Percentiles rank a stretch among this genome's conserved stretches.
Conservation (phyloP, 2,329 filamentous ascomycete species). For the Colletotrichum sidae region DNA sequence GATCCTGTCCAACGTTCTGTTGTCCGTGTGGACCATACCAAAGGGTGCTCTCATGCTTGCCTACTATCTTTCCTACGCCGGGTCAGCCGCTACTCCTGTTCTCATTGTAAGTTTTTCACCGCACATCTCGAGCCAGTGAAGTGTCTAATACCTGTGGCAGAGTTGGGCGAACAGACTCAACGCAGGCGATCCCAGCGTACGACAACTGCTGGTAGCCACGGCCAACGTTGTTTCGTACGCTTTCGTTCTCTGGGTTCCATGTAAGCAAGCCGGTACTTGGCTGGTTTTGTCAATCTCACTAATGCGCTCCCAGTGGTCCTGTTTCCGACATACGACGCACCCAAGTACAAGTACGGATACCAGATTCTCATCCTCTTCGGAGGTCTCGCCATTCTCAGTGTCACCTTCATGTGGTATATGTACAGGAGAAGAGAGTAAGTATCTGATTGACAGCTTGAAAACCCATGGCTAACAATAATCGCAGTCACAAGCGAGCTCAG, state of each 20-base stretch:
- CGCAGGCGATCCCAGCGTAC: slow-evolving; percentile 17
- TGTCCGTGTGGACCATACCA: slow-evolving; percentile 41
- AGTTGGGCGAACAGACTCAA: slow-evolving; percentile 27
- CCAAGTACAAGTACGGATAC: slow-evolving; percentile 49
- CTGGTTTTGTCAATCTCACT: not conserved
- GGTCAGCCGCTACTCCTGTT: slow-evolving; percentile 40
- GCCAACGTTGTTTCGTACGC: slow-evolving; percentile 28
- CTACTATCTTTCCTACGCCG: slow-evolving; percentile 40
- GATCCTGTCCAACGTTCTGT: slow-evolving; percentile 40
- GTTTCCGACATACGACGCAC: slow-evolving; percentile 49
- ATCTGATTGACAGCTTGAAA: accelerated
- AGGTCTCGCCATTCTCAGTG: slow-evolving; percentile 41
- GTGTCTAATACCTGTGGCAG: not conserved
- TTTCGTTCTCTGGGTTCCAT: slow-evolving; percentile 26
- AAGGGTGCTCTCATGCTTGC: slow-evolving; percentile 38
- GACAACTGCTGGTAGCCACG: slow-evolving; percentile 17
- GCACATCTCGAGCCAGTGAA: not conserved
- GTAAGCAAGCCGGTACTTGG: not conserved
- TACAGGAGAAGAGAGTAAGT: slow-evolving; percentile 27
- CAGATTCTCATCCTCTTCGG: slow-evolving; percentile 48
- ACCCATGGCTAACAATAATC: not conserved
- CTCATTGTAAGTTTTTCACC: slow-evolving; percentile 37
- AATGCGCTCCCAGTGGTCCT: slow-evolving; percentile 41
- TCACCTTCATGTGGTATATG: slow-evolving; percentile 26
- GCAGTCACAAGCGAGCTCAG: slow-evolving; percentile 15